Percentiles rank a stretch among this genome's conserved stretches.
phyloP scores from a whole-genome alignment of 1,284 basidiomycete genomes.

The Bjerkandera adusta region DNA sequence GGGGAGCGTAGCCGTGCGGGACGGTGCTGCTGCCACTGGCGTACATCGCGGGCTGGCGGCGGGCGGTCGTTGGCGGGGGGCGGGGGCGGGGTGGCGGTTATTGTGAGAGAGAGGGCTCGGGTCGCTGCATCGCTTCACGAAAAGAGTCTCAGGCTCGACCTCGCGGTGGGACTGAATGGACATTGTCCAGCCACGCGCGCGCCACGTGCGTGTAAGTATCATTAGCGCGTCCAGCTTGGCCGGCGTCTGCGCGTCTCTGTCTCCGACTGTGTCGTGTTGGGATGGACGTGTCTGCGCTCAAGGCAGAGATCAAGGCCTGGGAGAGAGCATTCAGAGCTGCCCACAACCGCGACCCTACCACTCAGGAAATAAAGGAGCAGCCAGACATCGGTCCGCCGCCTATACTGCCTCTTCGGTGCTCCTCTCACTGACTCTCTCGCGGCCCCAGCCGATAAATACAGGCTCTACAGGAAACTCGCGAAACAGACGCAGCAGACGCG shows the following conservation, averaged over 20 bases:
- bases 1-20: slow-evolving; percentile 3
- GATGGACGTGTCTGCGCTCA: slow-evolving; percentile 53
- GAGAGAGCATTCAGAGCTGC: slow-evolving; percentile 69
- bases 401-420: slow-evolving; percentile 22
- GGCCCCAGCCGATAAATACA: slow-evolving; percentile 73
- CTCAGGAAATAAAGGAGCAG: slow-evolving; percentile 76
- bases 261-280: slow-evolving; percentile 3
- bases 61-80: background rate
- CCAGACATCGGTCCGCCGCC: slow-evolving; percentile 64
- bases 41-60: slow-evolving; percentile 1
- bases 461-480: slow-evolving; percentile 74
- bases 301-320: slow-evolving; percentile 80
- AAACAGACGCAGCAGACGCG: slow-evolving; percentile 32
- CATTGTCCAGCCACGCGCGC: slow-evolving; percentile 8
- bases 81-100: slow-evolving; percentile 3
- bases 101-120: too few species aligned
- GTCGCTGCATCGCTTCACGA: slow-evolving; percentile 3
- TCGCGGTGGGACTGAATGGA: background rate
- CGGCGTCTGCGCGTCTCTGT: slow-evolving; percentile 6
- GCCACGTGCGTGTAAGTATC: slow-evolving; percentile 3
- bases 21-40: background rate
- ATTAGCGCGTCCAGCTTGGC: slow-evolving; percentile 15
- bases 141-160: background rate
- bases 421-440: slow-evolving; percentile 18
- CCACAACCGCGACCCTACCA: slow-evolving; percentile 63